Evolutionary conservation across 2,329 filamentous ascomycete species (phyloP).

Genomic region (Aphanoascus verrucosus): DNA sequence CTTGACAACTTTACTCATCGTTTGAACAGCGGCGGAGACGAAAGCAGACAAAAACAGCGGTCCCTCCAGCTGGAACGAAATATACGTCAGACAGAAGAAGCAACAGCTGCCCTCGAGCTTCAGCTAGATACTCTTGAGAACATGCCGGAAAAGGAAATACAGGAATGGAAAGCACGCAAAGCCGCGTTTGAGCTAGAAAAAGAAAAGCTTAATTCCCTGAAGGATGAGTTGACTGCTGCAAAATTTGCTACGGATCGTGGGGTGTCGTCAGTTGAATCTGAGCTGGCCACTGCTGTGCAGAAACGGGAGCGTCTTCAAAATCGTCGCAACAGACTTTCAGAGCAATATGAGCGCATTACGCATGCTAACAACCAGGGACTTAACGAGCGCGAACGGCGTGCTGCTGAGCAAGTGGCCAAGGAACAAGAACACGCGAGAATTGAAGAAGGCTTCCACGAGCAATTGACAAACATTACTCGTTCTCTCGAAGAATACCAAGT

Average conservation of each 20-base stretch:
- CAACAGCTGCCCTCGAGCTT: conserved; percentile 43
- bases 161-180: conserved; percentile 44
- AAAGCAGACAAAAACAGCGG: conserved; percentile 52
- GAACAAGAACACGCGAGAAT: conserved; percentile 38
- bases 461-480: conserved; percentile 33
- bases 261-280: conserved; percentile 42
- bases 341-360: conserved; percentile 51
- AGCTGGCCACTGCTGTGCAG: conserved; percentile 42
- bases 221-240: conserved; percentile 41
- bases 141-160: conserved; percentile 47
- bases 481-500: conserved; percentile 36
- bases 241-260: conserved; percentile 45
- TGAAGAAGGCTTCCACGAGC: conserved; percentile 35
- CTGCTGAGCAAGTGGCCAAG: conserved; percentile 37
- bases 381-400: conserved; percentile 43
- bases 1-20: conserved; percentile 49
- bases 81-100: conserved; percentile 53
- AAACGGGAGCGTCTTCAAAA: conserved; percentile 51
- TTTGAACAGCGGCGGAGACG: conserved; percentile 49
- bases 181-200: conserved; percentile 45
- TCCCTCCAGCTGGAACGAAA: conserved; percentile 52
- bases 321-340: conserved; percentile 48
- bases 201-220: conserved; percentile 41
- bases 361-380: conserved; percentile 49
- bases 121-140: conserved; percentile 47